Evolutionary conservation across 768 basidiomycete species (phyloP).

Genomic region (Asterophora parasitica): DNA sequence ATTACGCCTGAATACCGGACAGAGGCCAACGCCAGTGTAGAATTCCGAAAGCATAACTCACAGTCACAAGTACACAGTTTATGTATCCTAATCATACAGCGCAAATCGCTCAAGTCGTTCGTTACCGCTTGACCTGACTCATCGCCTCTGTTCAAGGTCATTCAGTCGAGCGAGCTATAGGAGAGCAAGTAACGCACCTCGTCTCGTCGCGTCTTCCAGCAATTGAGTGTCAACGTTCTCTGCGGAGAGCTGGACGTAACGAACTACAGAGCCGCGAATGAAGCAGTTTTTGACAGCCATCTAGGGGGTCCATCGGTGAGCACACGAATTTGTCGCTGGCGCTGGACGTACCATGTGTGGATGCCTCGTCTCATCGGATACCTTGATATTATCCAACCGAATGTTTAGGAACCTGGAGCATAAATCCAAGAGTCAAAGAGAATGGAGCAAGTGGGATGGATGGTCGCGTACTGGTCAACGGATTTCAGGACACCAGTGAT

Average conservation of each 20-base stretch:
- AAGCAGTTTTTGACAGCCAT: conserved; percentile 99
- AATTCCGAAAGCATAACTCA: conserved; percentile 8
- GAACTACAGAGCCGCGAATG: conserved; percentile 96
- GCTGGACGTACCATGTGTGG: conserved; percentile 83
- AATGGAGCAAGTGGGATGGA: neutral
- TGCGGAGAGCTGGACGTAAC: conserved; percentile 92
- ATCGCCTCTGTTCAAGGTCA: conserved; percentile 36
- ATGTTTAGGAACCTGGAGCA: conserved; percentile 84
- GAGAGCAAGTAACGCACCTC: conserved; percentile 53
- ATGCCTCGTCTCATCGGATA: conserved; percentile 87
- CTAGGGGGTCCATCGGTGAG: conserved; percentile 34
- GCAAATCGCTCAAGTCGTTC: conserved; percentile 5
- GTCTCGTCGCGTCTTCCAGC: conserved; percentile 91
- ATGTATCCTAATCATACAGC: conserved; percentile 13
- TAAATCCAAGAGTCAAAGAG: neutral
- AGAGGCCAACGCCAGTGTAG: neutral
- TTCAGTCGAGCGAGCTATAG: neutral
- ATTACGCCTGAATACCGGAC: neutral
- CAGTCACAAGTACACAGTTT: conserved; percentile 10
- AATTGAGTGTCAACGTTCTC: conserved; percentile 93
- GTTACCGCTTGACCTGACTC: conserved; percentile 39
- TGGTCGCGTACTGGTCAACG: conserved; percentile 80
- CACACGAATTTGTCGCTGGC: neutral
- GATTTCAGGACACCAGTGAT: conserved; percentile 95
- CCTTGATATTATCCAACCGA: conserved; percentile 88